These are phyloP conservation scores for Trichosanthes cucumerina DNA, from an alignment of 306 rosid species.

Conservation along the genomic window DNA sequence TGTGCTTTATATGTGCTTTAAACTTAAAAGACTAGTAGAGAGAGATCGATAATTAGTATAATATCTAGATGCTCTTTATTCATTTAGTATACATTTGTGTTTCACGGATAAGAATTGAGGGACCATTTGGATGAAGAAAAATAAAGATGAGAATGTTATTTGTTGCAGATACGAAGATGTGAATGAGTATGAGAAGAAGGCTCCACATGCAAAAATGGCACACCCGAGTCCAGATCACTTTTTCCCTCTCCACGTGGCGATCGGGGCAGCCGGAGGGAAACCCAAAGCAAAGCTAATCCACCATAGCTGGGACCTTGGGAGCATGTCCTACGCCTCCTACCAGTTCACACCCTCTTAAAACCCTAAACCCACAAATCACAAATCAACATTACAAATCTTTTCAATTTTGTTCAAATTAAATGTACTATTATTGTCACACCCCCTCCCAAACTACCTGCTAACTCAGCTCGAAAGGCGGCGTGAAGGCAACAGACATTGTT, in stretches of 20 bases:
- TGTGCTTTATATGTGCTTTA: too few relatives aligned
- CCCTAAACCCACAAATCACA: neutral
- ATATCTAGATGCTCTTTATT: too few relatives aligned
- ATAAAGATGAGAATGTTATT: neutral
- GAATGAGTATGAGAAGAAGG: constrained; percentile 48
- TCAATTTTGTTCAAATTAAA: too few relatives aligned
- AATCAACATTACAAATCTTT: neutral
- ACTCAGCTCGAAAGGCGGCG: too few relatives aligned
- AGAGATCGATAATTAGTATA: too few relatives aligned
- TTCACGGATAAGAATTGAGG: neutral
- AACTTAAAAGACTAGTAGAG: too few relatives aligned
- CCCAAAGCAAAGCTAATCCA: constrained; percentile 56
- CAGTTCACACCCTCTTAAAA: constrained; percentile 33
- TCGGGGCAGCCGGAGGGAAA: constrained; percentile 64
- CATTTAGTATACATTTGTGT: too few relatives aligned
- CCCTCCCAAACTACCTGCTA: too few relatives aligned
- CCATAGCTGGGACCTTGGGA: constrained; percentile 40
- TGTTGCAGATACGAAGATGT: constrained; percentile 57
- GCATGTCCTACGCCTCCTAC: constrained; percentile 71
- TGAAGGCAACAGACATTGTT: too few relatives aligned
- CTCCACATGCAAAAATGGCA: constrained; percentile 64
- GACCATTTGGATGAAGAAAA: too few relatives aligned
- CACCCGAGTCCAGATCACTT: constrained; percentile 78
- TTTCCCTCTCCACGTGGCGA: constrained; percentile 68
- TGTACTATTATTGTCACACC: too few relatives aligned